Evolutionary conservation across 768 basidiomycete species (phyloP).

Genomic region (Rhodotorula taiwanensis): DNA sequence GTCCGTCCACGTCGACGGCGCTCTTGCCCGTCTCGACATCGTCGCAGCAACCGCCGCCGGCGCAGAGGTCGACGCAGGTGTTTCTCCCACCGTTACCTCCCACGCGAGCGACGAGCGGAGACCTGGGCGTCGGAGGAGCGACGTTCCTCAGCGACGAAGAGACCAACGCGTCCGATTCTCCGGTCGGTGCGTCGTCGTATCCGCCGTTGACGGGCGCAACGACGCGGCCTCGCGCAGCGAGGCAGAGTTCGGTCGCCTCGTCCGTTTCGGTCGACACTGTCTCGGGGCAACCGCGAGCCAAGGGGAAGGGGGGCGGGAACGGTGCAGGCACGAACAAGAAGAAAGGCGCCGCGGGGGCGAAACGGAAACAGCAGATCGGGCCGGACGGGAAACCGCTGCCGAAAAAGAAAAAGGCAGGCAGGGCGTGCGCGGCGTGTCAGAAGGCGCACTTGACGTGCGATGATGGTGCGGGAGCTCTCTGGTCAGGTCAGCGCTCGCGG

Average conservation of each 20-base stretch:
- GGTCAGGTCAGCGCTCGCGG: background rate
- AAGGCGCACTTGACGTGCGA: slow-evolving; percentile 98
- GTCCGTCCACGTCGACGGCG: background rate
- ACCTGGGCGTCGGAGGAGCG: slow-evolving; percentile 6
- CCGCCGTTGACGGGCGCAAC: background rate
- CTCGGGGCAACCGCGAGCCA: background rate
- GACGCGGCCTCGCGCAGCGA: background rate
- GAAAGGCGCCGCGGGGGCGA: background rate
- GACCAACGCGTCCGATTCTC: background rate
- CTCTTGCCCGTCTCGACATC: background rate
- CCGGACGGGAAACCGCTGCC: slow-evolving; percentile 19
- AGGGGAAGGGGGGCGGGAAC: background rate
- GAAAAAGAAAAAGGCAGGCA: slow-evolving; percentile 80
- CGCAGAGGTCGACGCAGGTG: background rate
- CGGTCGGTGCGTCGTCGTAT: background rate
- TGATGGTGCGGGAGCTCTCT: slow-evolving; percentile 61
- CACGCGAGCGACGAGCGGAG: background rate
- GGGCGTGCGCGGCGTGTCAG: slow-evolving; percentile 92
- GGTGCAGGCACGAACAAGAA: background rate
- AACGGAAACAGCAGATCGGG: slow-evolving; percentile 3
- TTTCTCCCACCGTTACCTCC: slow-evolving; percentile 8
- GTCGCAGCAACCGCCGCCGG: background rate
- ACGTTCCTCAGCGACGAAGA: slow-evolving; percentile 24
- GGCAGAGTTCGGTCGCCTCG: background rate
- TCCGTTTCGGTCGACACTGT: background rate